phyloP scores from a whole-genome alignment of 768 basidiomycete species.

The Phallus indusiatus region DNA sequence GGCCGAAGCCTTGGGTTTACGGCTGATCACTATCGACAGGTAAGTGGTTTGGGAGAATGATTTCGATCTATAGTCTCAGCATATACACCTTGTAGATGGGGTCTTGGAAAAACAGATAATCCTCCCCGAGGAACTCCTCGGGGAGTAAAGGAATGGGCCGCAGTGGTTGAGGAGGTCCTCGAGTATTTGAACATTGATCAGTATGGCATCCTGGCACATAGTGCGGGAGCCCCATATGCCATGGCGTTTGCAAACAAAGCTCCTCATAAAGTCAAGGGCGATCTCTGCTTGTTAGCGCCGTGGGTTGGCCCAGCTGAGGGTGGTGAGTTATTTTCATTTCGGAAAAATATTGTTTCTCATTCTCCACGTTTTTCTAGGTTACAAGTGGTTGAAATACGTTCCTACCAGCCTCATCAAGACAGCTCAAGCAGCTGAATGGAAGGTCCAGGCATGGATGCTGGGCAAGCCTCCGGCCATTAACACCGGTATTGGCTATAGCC shows the following conservation, averaged over 20 bases:
- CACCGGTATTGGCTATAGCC: slow-evolving; percentile 78
- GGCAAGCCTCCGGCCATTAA: slow-evolving; percentile 86
- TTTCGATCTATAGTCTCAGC: slow-evolving; percentile 12
- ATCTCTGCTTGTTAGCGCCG: slow-evolving; percentile 83
- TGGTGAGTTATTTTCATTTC: slow-evolving; percentile 40
- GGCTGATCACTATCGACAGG: slow-evolving; percentile 92
- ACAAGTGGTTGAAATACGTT: slow-evolving; percentile 96
- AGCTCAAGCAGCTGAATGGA: slow-evolving; percentile 96
- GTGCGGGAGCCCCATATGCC: slow-evolving; percentile 92
- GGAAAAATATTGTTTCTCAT: slow-evolving; percentile 8
- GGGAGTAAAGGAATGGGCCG: slow-evolving; percentile 86
- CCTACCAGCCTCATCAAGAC: slow-evolving; percentile 89
- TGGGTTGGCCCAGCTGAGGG: slow-evolving; percentile 93
- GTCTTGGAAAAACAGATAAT: slow-evolving; percentile 78
- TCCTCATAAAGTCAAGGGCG: slow-evolving; percentile 68
- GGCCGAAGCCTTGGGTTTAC: slow-evolving; percentile 75
- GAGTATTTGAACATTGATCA: slow-evolving; percentile 67
- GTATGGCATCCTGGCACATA: slow-evolving; percentile 91
- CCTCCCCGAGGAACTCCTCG: slow-evolving; percentile 53
- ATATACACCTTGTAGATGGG: slow-evolving; percentile 60
- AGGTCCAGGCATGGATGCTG: slow-evolving; percentile 92
- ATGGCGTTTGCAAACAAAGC: slow-evolving; percentile 75
- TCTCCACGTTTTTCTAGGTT: slow-evolving; percentile 47
- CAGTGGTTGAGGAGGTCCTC: slow-evolving; percentile 82
- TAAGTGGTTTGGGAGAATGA: slow-evolving; percentile 24